Conservation (phyloP, 2,329 filamentous ascomycete genomes). For the Ophiognomonia clavigignenti-juglandacearum region DNA sequence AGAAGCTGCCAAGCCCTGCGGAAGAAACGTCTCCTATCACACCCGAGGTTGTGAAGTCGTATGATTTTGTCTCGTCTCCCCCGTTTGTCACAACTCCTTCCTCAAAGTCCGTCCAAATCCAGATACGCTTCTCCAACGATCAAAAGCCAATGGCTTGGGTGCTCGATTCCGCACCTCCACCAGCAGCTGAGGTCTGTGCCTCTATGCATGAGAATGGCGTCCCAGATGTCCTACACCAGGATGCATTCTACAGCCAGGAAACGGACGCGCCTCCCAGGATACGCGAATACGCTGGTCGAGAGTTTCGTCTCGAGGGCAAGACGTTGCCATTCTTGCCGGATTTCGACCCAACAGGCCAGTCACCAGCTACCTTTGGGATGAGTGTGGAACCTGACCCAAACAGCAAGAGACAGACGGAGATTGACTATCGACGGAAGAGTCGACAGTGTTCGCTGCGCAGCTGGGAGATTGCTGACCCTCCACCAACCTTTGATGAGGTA, state of each 20-base stretch:
- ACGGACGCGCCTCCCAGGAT: slow-evolving; percentile 72
- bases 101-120: not conserved
- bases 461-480: slow-evolving; percentile 72
- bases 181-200: slow-evolving; percentile 38
- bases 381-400: slow-evolving; percentile 43
- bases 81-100: not conserved
- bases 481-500: slow-evolving; percentile 69
- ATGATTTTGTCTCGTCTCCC: not conserved
- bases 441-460: slow-evolving; percentile 56
- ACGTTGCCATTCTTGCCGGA: slow-evolving; percentile 74
- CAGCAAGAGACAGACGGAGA: slow-evolving; percentile 41
- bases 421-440: slow-evolving; percentile 46
- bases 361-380: slow-evolving; percentile 50
- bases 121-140: not conserved
- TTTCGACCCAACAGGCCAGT: slow-evolving; percentile 63
- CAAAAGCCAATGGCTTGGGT: slow-evolving; percentile 23
- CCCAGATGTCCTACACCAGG: slow-evolving; percentile 73
- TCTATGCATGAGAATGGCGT: slow-evolving; percentile 54
- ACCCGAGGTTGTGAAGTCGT: not conserved
- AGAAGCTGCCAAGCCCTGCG: slow-evolving; percentile 14
- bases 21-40: slow-evolving; percentile 7
- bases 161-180: slow-evolving; percentile 28
- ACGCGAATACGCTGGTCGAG: slow-evolving; percentile 81
- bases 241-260: slow-evolving; percentile 81
- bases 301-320: slow-evolving; percentile 73